Evolutionary conservation across 164 flowering plant genomes (phyloP), one percentile per base, ranked within the genome.

Genomic region (Amborella trichopoda): DNA sequence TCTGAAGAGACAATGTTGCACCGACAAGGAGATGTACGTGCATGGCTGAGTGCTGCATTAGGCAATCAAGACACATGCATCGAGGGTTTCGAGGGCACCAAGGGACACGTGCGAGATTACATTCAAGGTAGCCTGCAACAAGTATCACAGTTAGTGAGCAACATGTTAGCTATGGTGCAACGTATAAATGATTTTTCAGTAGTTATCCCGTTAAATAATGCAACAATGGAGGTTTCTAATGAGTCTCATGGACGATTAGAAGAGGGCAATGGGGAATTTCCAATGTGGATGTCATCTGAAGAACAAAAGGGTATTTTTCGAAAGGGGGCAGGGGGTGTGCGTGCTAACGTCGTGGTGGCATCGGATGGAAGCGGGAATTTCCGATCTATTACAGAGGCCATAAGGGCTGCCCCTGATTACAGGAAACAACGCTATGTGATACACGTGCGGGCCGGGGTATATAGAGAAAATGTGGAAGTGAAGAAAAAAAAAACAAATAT

Each of bases 31-130:
- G 68, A 85, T 56, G 71, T 90, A 0, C 65, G 67, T 51, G 80
- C 97, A 1, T 90, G 95, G 95, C 67, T 90, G 2, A 85, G 95
- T 43, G 97, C 95, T 3, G 97, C 95, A 0, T 28, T 90, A 16
- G 76, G 94, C 49, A 90, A 90, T 66, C 95, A 81, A 56, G 97
- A 90, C 50, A 90, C 97, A 0, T 90, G 97, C 62, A 67, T 83
- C 4, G 95, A 90, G 58, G 97, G 95, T 22, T 85, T 90, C 45
- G 83, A 81, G 26, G 91, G 89, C 49, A 81, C 97, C 0, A 68
- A 77, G 27, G 58, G 74, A 2, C 70, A 54, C 2, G 32, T 85
- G 2, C 72, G 67, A 53, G 58, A 52, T 14, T 71, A 64, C 61
- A 68, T 90, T 26, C 59, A 53, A 33, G 94, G 83, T 9, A 76